Evolutionary conservation across 1,284 basidiomycete genomes (phyloP).

Genomic region (Ustilago lituana): DNA sequence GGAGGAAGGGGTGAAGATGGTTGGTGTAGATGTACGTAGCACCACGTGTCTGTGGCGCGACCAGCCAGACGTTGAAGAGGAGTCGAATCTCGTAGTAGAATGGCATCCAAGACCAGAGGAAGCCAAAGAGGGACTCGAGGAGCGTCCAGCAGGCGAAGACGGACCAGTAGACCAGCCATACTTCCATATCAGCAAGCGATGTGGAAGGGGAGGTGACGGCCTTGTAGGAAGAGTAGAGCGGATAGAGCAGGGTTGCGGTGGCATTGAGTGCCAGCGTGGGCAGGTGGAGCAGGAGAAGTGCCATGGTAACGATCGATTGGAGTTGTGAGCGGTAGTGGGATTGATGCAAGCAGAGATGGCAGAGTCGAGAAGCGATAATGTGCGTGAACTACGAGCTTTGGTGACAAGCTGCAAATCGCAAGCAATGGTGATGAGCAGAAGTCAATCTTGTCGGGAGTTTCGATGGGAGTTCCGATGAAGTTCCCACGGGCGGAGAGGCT

Average conservation of each 20-base stretch:
- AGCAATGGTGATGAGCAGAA: too few relatives aligned
- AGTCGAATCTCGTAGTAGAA: constrained; percentile 59
- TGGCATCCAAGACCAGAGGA: constrained; percentile 61
- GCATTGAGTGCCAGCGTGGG: constrained; percentile 51
- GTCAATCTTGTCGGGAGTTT: too few relatives aligned
- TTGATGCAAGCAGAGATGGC: too few relatives aligned
- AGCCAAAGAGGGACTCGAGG: constrained; percentile 54
- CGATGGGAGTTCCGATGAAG: too few relatives aligned
- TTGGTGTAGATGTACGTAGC: constrained; percentile 80
- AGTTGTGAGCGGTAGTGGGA: background rate
- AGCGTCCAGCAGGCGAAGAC: constrained; percentile 51
- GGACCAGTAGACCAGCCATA: constrained; percentile 64
- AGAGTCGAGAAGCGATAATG: too few relatives aligned
- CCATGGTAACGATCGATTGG: constrained; percentile 23
- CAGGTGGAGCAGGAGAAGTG: constrained; percentile 50
- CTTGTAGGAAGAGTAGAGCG: constrained; percentile 61
- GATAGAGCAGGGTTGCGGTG: constrained; percentile 50
- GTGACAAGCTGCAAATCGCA: too few relatives aligned
- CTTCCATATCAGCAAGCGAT: constrained; percentile 59
- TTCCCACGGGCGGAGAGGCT: too few relatives aligned
- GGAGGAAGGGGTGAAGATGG: constrained; percentile 81
- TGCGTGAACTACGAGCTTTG: too few relatives aligned
- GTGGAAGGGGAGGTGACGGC: constrained; percentile 46
- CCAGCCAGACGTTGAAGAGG: constrained; percentile 61
- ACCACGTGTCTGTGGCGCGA: constrained; percentile 70